Base-by-base conservation (phyloP, 441 rosid species). In the Melastoma candidum region DNA sequence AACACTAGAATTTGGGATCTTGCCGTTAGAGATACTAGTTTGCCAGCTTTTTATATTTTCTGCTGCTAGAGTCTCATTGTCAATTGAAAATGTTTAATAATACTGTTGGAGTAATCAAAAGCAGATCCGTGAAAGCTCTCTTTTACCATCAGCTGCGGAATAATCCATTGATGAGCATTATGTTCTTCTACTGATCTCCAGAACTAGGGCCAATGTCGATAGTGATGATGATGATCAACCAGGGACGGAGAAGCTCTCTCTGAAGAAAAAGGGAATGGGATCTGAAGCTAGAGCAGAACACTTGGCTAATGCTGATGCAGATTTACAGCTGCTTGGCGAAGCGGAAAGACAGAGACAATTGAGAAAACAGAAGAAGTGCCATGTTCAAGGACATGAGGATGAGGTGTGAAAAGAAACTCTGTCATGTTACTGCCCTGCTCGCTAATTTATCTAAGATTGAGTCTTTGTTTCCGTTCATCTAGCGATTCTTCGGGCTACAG, bases 221-320 rank as follows among this genome's bases (percentile, higher is more conserved):
- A 61, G 53, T 56, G 84, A 80, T 52, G 85, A 82, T 64, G 92
- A 84, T 58, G 73, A 60, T 32, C 47, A 76, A 63, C 79, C 85
- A 61, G 77, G 66, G 71, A 70, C 80, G 66, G 92, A 82, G 64
- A 88, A 88, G 76, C 65, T 88, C 56, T 82, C 85, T 44, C 58
- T 88, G 73, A 88, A 84, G 78, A 85, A 79, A 70, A 92, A 73
- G 66, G 95, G 97, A 61, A 66, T 82, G 54, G 97, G 97, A 52
- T 92, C 98, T 58, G 94, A 85, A 75, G 95, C 80, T 64, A 81
- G 83, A 70, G 80, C 92, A 61, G 87, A 92, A 60, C 79, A 74
- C 47, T 62, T 80, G 66, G 94, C 80, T 63, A 83, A 72, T 56
- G 83, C 89, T 51, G 89, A 88, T 75, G 58, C 62, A 60, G 97